Base-by-base conservation (phyloP, 495 filamentous ascomycete genomes). In the Talaromyces adpressus region DNA sequence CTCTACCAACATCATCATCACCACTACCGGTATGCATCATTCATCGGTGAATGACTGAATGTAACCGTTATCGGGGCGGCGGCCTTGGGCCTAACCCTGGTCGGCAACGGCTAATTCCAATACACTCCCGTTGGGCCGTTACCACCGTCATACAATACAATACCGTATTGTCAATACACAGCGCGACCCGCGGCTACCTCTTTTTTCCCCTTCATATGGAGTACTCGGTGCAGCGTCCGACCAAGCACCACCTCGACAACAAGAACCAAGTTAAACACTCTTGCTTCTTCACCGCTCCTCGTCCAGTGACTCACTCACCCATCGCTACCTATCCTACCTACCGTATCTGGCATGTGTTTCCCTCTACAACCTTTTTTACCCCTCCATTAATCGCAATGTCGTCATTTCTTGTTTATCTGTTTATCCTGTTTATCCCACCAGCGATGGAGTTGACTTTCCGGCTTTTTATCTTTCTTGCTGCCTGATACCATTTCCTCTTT, bases 131-230 rank as follows among this genome's bases (percentile, higher is more conserved):
- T 36, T 25, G 29, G 16, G 6, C 25, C 54, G 54, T 57, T 12
- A 57, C 54, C 30, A 23, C 11, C 2, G 4, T 11, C 52, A 8
- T 58, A 58, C 56, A 32, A 58, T 36, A 58, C 56, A 58, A 58
- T 58, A 58, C 56, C 11, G 23, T 58, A 58, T 20, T 14, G 30
- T 32, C 56, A 58, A 18, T 58, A 58, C 53, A 12, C 30, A 32
- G 56, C 56, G 56, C 56, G 56, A 58, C 56, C 56, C 27, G 56
- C 56, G 56, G 56, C 56, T 34, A 58, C 22, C 51, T 54, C 25
- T 54, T 54, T 54, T 23, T 29, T 29, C 22, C 27, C 49, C 14
- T 22, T 6, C 11, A 16, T n/a, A 49, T 27, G 27, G 27, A 27
- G 29, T 53, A 25, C 49, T 25, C 51, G 51, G 25, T 54, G 14